Percentiles rank a stretch among this genome's conserved stretches.
Evolutionary conservation across 1,284 basidiomycete genomes (phyloP).

Genomic region (Ceratobasidium sp.): DNA sequence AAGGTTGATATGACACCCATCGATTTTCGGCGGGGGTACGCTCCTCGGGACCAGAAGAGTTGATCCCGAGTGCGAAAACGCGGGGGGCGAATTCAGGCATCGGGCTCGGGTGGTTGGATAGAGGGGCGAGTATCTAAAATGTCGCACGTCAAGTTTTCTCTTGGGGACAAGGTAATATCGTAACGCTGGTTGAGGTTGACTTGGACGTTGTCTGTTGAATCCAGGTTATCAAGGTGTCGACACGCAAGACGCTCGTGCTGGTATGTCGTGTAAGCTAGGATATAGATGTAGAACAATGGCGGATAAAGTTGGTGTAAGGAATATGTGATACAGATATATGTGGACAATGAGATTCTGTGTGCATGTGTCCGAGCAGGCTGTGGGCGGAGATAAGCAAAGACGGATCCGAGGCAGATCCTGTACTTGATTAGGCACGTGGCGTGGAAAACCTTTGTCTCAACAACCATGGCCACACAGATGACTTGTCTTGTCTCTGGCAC

Average conservation of each 20-base stretch:
- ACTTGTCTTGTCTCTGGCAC: not conserved
- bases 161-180: not conserved
- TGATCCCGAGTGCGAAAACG: too few relatives aligned
- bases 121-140: not conserved
- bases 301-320: too few relatives aligned
- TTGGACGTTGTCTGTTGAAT: not conserved
- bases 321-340: slow-evolving; percentile 10
- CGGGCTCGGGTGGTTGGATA: too few relatives aligned
- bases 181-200: not conserved
- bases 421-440: slow-evolving; percentile 15
- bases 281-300: too few relatives aligned
- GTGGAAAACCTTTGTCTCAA: slow-evolving; percentile 15
- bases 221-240: too few relatives aligned
- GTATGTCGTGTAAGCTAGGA: too few relatives aligned
- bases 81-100: too few relatives aligned
- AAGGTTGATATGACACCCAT: slow-evolving; percentile 40
- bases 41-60: too few relatives aligned
- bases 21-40: too few relatives aligned
- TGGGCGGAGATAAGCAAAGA: too few relatives aligned
- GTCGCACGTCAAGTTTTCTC: not conserved
- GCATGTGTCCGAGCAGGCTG: slow-evolving; percentile 4
- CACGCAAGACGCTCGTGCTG: too few relatives aligned
- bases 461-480: slow-evolving; percentile 17
- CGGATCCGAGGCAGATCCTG: slow-evolving; percentile 2
- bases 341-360: not conserved